A percentile compares a stretch with the other conserved stretches of the same genome.
Evolutionary conservation across 352 stramenopile species (phyloP).

Genomic region (Peronospora belbahrii): DNA sequence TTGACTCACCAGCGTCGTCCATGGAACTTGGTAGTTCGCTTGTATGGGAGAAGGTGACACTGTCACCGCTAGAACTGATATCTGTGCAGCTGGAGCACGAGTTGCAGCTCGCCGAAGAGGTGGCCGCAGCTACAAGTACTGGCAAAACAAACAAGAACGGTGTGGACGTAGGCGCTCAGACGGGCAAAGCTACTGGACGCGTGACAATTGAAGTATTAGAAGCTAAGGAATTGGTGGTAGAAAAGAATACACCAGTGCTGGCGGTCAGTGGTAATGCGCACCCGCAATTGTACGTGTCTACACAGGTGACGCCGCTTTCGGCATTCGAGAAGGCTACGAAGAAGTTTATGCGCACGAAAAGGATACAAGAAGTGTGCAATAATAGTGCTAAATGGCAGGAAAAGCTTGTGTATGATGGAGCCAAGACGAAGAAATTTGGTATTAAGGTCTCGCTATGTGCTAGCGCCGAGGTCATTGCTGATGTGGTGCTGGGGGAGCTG

Average conservation of each 20-base stretch:
- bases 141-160: constrained; percentile 67
- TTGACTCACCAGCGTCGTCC: constrained; percentile 34
- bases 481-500: constrained; percentile 60
- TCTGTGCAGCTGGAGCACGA: constrained; percentile 66
- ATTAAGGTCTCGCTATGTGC: constrained; percentile 58
- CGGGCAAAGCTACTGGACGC: constrained; percentile 48
- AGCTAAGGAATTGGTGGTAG: constrained; percentile 27
- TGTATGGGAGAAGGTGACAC: constrained; percentile 72
- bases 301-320: constrained; percentile 45
- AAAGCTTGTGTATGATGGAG: constrained; percentile 44
- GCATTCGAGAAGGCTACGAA: constrained; percentile 63
- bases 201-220: constrained; percentile 46
- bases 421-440: constrained; percentile 61
- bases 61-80: constrained; percentile 65
- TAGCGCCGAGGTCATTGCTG: constrained; percentile 49
- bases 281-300: constrained; percentile 49
- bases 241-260: constrained; percentile 23
- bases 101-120: constrained; percentile 47
- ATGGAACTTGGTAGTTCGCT: constrained; percentile 46
- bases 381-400: constrained; percentile 41
- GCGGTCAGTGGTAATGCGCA: constrained; percentile 25
- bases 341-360: constrained; percentile 50
- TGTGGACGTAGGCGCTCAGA: constrained; percentile 51
- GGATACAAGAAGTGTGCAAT: constrained; percentile 14
- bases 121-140: constrained; percentile 14